Conservation (phyloP, 768 basidiomycete genomes). For the Cystofilobasidium capitatum region DNA sequence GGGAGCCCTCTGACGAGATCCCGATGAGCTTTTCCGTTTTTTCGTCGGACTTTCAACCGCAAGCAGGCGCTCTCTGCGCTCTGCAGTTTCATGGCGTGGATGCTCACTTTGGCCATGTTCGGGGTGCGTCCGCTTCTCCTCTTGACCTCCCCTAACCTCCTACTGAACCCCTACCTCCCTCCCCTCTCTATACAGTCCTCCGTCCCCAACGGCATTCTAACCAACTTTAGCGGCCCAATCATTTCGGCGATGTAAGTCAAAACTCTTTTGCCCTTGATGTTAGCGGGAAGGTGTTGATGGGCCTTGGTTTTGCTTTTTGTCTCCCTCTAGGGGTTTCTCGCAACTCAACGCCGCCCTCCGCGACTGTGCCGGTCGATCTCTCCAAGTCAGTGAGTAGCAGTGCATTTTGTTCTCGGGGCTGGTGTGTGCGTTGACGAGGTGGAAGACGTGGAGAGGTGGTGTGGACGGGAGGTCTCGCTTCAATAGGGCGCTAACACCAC, state of each 20-base stretch:
- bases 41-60: conserved; percentile 35
- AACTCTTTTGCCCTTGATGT: neutral
- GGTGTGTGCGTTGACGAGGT: no score
- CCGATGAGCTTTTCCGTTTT: no score
- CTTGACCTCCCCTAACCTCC: neutral
- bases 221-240: conserved; percentile 39
- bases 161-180: neutral
- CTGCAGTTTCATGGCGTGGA: conserved; percentile 36
- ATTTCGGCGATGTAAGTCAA: conserved; percentile 30
- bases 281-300: neutral
- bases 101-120: conserved; percentile 38
- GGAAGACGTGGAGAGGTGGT: no score
- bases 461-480: no score
- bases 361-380: conserved; percentile 39
- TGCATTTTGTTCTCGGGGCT: no score
- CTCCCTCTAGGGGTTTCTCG: conserved; percentile 31
- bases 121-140: conserved; percentile 10
- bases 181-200: conserved; percentile 25
- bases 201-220: conserved; percentile 40
- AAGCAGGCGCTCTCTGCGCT: conserved; percentile 35
- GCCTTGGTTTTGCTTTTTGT: neutral
- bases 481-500: no score
- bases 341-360: conserved; percentile 38
- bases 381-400: conserved; percentile 34
- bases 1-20: neutral